Base-by-base conservation (phyloP, 176 grass and related monocot genomes). In the Cocos nucifera region DNA sequence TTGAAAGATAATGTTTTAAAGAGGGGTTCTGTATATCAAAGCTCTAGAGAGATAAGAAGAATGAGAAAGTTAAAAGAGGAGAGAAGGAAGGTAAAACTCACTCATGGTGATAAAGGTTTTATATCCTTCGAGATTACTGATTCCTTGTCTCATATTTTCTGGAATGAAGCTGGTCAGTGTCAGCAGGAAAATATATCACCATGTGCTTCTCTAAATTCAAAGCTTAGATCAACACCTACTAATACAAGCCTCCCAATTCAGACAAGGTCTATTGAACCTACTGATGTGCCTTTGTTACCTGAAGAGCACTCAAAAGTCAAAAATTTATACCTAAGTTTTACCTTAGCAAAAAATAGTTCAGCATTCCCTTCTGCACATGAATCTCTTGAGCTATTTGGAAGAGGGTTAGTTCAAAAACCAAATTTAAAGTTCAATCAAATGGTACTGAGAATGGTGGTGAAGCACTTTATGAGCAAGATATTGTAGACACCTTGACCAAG, bases 21-120 rank as follows among this genome's bases (percentile, higher is more conserved):
- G 67, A 84, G 87, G 0, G 87, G 84, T 16, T 97, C 92, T 20
- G 81, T 97, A 76, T 97, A 97, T 48, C 83, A 97, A 57, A 87
- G 86, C 70, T 97, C 92, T 16, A 62, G 75, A 32, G 92, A 91
- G 21, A 78, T 97, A 32, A 78, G 68, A 64, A 81, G 75, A 81
- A 83, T 97, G 69, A 82, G 81, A 55, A 82, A 85, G 70, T 48
- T 67, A 19, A 49, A 56, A 48, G 73, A 88, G 62, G 87, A 81
- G 50, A 85, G 92, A 73, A 73, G 70, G 19, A 88, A 88, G 59
- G 25, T 88, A 59, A 82, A 83, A 71, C 69, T 24, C 22, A 5
- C 57, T 3, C 50, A 56, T 16, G 65, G 61, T 55, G 69, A 78
- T 30, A 56, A 69, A 53, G 28, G 28, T 30, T 83, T 78, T 67